Evolutionary conservation across 148 eudicot species (phyloP).

Genomic region (Fagopyrum homotropicum): DNA sequence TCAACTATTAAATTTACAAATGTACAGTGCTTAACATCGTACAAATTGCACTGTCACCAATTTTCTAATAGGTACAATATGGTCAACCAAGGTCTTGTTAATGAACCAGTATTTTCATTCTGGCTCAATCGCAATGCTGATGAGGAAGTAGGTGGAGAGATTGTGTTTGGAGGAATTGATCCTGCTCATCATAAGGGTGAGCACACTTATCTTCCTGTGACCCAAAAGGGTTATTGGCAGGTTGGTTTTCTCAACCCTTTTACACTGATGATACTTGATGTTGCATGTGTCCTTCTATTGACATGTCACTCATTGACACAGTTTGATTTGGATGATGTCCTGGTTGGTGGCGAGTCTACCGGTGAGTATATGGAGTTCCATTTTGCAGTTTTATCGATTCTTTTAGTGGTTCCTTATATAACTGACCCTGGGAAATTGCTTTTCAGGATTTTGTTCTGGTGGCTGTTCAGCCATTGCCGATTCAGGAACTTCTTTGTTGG

Average conservation of each 20-base stretch:
- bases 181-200: conserved; percentile 70
- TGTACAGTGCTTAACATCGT: background rate
- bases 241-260: conserved; percentile 25
- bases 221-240: conserved; percentile 95
- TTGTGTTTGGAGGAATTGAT: conserved; percentile 87
- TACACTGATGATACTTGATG: background rate
- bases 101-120: conserved; percentile 76
- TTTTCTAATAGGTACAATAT: conserved; percentile 57
- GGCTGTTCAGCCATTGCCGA: conserved; percentile 96
- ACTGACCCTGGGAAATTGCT: background rate
- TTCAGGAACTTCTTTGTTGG: conserved; percentile 91
- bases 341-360: conserved; percentile 54
- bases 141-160: conserved; percentile 81
- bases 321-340: conserved; percentile 89
- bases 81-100: conserved; percentile 75
- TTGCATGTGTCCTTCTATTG: background rate
- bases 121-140: conserved; percentile 79
- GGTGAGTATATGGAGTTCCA: conserved; percentile 33
- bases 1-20: background rate
- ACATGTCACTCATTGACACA: conserved; percentile 22
- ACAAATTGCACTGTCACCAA: background rate
- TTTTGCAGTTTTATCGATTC: background rate
- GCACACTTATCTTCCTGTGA: conserved; percentile 79
- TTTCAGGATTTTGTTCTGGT: conserved; percentile 68
- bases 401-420: background rate